Evolutionary conservation across 2,329 filamentous ascomycete species (phyloP).

Genomic region (Sclerotinia minor): DNA sequence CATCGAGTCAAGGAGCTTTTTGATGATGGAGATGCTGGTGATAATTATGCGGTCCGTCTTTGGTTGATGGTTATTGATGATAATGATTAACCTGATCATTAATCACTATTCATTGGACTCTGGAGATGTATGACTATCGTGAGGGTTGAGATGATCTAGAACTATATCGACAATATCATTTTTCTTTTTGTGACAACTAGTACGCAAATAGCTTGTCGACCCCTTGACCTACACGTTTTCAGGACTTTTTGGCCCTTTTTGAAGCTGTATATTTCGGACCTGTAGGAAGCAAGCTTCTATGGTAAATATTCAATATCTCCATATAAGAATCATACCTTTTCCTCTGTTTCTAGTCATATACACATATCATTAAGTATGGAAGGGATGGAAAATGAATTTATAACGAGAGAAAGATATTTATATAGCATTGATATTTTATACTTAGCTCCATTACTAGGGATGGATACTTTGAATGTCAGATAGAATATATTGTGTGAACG

Average conservation of each 20-base stretch:
- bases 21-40: not conserved
- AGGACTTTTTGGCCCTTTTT: not conserved
- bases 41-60: not conserved
- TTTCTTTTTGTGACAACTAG: too few species aligned
- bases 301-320: not conserved
- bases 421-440: too few species aligned
- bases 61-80: not conserved
- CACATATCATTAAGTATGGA: not conserved
- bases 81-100: not conserved
- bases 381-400: not conserved
- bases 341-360: not conserved
- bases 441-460: not conserved
- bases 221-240: too few species aligned
- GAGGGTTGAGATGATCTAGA: not conserved
- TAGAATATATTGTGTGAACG: too few species aligned
- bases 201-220: too few species aligned
- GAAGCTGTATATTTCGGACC: not conserved
- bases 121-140: not conserved
- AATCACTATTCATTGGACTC: not conserved
- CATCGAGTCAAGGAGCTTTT: not conserved
- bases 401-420: too few species aligned
- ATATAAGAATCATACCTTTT: too few species aligned
- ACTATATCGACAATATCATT: not conserved
- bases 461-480: not conserved
- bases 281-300: not conserved